Evolutionary conservation across 2,329 filamentous ascomycete species (phyloP).

Genomic region (Colletotrichum limetticola): DNA sequence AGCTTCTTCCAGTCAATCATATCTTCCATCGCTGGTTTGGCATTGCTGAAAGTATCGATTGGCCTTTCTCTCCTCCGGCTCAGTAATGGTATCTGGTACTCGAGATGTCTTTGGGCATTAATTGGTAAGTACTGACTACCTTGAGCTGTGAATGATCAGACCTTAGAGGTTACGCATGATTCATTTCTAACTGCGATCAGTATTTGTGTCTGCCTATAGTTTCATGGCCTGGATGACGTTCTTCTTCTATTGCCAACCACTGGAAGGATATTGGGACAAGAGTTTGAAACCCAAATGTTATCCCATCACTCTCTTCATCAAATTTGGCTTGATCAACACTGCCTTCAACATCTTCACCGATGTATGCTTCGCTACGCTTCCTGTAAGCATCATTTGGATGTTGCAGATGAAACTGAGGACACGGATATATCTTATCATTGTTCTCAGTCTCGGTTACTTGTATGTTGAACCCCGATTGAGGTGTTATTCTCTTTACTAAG

Average conservation of each 20-base stretch:
- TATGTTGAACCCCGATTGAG: conserved; percentile 33
- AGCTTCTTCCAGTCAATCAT: conserved; percentile 58
- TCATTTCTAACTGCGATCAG: background rate
- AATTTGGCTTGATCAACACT: conserved; percentile 16
- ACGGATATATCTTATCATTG: conserved; percentile 50
- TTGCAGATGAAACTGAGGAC: conserved; percentile 49
- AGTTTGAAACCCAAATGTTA: conserved; percentile 19
- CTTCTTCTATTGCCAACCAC: conserved; percentile 9
- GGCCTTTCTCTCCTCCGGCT: conserved; percentile 37
- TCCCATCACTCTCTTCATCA: conserved; percentile 11
- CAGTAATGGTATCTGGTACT: conserved; percentile 40
- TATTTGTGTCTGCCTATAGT: conserved; percentile 37
- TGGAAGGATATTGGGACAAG: conserved; percentile 23
- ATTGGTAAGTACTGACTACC: conserved; percentile 28
- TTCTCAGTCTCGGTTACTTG: conserved; percentile 6
- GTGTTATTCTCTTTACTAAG: background rate
- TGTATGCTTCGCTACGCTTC: conserved; percentile 52
- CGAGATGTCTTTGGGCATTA: conserved; percentile 37
- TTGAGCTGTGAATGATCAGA: too few relatives aligned
- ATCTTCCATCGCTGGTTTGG: conserved; percentile 45
- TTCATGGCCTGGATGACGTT: conserved; percentile 35
- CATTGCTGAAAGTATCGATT: conserved; percentile 40
- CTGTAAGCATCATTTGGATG: conserved; percentile 52
- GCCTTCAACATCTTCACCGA: conserved; percentile 43
- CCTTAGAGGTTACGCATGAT: too few relatives aligned